Conservation (phyloP, 2,329 filamentous ascomycete genomes). For the Phyllosticta citrichinensis region DNA sequence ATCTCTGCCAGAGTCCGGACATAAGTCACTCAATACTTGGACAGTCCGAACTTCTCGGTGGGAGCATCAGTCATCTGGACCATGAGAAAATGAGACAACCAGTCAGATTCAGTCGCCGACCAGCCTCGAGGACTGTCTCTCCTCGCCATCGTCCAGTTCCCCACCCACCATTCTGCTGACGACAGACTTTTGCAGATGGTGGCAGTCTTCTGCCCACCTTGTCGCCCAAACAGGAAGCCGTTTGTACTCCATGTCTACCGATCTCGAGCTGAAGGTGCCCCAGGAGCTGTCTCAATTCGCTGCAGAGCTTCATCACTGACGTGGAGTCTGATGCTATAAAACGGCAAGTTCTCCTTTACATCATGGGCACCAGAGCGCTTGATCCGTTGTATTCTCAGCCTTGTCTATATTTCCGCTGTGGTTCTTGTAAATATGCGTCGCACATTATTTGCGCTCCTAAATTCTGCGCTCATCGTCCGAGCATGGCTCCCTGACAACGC, state of each 20-base stretch:
- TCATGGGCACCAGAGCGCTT: neutral
- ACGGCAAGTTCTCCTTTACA: neutral
- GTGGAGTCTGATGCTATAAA: neutral
- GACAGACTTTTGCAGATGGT: neutral
- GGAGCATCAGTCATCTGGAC: neutral
- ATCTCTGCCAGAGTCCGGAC: neutral
- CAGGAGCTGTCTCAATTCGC: neutral
- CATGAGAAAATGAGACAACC: neutral
- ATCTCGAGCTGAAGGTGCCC: neutral
- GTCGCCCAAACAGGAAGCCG: neutral
- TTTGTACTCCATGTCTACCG: neutral
- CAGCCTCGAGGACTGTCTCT: neutral
- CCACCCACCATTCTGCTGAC: neutral
- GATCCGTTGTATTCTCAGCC: neutral
- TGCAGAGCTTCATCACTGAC: neutral
- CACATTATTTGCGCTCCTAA: neutral
- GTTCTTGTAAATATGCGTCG: neutral
- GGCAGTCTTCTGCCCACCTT: neutral
- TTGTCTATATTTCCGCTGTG: neutral
- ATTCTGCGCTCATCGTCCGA: neutral
- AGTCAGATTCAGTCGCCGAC: neutral
- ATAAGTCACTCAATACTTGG: neutral
- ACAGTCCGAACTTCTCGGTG: neutral
- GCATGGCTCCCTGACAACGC: constrained; percentile 6
- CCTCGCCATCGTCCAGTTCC: neutral